Percentiles rank a stretch among this genome's conserved stretches.
These are phyloP conservation scores for Babjeviella inositovora DNA, from an alignment of 805 yeast species.

Conservation along the genomic window DNA sequence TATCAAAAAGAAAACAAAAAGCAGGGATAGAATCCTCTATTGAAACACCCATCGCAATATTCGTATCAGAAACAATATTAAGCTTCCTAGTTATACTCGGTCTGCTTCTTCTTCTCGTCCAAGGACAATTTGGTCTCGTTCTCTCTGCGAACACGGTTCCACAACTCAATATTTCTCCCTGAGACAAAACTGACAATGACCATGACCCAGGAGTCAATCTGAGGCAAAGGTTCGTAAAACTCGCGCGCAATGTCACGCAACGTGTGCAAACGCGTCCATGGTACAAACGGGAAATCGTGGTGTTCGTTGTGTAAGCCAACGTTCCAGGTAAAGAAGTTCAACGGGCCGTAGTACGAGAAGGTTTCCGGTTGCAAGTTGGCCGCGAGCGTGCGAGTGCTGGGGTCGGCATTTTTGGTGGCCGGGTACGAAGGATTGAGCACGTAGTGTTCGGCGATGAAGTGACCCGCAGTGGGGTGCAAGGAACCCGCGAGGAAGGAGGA, in stretches of 20 bases:
- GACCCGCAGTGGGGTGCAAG: constrained; percentile 89
- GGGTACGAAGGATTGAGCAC: constrained; percentile 44
- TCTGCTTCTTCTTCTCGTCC: constrained; percentile 14
- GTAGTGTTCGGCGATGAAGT: constrained; percentile 90
- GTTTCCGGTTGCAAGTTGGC: constrained; percentile 61
- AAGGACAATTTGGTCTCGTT: constrained; percentile 12
- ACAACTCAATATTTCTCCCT: constrained; percentile 51
- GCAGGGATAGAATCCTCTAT: no score
- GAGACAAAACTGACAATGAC: constrained; percentile 60
- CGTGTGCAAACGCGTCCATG: constrained; percentile 70
- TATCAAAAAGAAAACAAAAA: no score
- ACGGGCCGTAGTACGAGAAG: constrained; percentile 72
- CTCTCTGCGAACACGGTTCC: constrained; percentile 67
- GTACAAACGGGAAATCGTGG: constrained; percentile 88
- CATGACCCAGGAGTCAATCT: constrained; percentile 63
- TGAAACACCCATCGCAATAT: no score
- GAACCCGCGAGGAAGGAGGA: constrained; percentile 85
- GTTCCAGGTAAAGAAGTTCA: constrained; percentile 74
- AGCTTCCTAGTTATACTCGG: constrained; percentile 14
- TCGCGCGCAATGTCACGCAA: constrained; percentile 58
- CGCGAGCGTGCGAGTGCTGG: constrained; percentile 8
- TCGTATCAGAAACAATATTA: no score
- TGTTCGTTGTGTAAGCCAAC: constrained; percentile 93
- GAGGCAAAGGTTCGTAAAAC: constrained; percentile 69
- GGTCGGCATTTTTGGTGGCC: constrained; percentile 1